These are phyloP conservation scores for Cornus suecica DNA, from an alignment of 148 eudicot genomes.

Conservation along the genomic window DNA sequence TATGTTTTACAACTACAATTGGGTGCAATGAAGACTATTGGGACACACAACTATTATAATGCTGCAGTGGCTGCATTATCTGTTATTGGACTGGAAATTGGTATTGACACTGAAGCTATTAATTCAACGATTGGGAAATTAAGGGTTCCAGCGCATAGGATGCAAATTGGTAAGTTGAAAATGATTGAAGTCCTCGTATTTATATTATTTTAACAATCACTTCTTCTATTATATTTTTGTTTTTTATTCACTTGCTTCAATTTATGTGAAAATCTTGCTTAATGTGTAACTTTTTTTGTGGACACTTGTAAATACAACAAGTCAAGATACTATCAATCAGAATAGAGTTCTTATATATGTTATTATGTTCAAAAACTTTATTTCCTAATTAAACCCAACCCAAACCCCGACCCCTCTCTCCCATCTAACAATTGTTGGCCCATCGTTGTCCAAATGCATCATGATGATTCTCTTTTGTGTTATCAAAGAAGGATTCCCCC, in stretches of 20 bases:
- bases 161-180: conserved; percentile 13
- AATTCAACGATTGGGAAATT: conserved; percentile 11
- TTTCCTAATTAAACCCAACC: no score
- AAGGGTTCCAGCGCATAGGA: conserved; percentile 11
- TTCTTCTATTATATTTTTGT: no score
- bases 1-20: conserved; percentile 5
- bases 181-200: neutral
- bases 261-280: no score
- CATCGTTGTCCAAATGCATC: neutral
- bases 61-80: conserved; percentile 17
- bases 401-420: no score
- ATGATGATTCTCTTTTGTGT: neutral
- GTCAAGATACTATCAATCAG: no score
- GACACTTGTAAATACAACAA: neutral
- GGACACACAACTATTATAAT: conserved; percentile 10
- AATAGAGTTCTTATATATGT: no score
- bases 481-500: neutral
- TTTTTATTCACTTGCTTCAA: no score
- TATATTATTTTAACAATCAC: neutral
- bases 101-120: conserved; percentile 7
- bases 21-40: conserved; percentile 10
- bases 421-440: neutral
- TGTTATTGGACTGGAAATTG: conserved; percentile 14
- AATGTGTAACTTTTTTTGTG: no score
- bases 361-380: no score